These are phyloP conservation scores for Metschnikowia orientalis DNA, from an alignment of 805 yeast genomes.

Conservation along the genomic window DNA sequence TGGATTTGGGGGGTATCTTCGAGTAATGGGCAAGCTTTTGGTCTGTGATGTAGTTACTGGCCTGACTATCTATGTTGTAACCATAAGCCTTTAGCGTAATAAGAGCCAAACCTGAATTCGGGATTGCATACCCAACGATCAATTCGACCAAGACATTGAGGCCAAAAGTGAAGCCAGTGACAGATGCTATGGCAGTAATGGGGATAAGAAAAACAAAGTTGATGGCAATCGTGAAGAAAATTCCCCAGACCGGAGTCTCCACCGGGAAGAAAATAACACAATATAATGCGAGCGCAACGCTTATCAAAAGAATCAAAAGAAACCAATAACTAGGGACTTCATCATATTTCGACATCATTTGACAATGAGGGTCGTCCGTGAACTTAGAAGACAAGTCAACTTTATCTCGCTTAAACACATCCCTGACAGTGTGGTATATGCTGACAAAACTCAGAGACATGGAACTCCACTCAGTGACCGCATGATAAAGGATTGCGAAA, in stretches of 20 bases:
- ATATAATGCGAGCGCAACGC: constrained; percentile 41
- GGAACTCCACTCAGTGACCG: constrained; percentile 43
- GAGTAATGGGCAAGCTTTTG: constrained; percentile 27
- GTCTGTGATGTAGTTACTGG: constrained; percentile 46
- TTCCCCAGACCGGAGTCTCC: constrained; percentile 61
- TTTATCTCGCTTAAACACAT: constrained; percentile 20
- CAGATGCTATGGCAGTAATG: constrained; percentile 55
- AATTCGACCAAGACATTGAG: constrained; percentile 61
- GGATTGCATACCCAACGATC: constrained; percentile 60
- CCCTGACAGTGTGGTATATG: constrained; percentile 28
- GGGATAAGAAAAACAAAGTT: constrained; percentile 57
- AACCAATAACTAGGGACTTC: constrained; percentile 81
- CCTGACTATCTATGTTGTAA: constrained; percentile 58
- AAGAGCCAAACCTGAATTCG: constrained; percentile 61
- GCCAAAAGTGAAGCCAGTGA: constrained; percentile 57
- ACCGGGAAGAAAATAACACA: constrained; percentile 46
- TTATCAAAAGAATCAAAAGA: constrained; percentile 38
- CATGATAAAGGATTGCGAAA: constrained; percentile 47
- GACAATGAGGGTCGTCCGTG: constrained; percentile 49
- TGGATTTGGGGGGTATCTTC: constrained; percentile 24
- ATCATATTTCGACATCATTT: constrained; percentile 53
- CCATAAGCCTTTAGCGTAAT: constrained; percentile 53
- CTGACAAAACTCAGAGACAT: constrained; percentile 36
- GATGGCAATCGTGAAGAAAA: constrained; percentile 53
- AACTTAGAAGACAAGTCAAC: constrained; percentile 12